These are phyloP conservation scores for Knoxdaviesia capensis DNA, from an alignment of 2,329 filamentous ascomycete genomes.

Conservation along the genomic window DNA sequence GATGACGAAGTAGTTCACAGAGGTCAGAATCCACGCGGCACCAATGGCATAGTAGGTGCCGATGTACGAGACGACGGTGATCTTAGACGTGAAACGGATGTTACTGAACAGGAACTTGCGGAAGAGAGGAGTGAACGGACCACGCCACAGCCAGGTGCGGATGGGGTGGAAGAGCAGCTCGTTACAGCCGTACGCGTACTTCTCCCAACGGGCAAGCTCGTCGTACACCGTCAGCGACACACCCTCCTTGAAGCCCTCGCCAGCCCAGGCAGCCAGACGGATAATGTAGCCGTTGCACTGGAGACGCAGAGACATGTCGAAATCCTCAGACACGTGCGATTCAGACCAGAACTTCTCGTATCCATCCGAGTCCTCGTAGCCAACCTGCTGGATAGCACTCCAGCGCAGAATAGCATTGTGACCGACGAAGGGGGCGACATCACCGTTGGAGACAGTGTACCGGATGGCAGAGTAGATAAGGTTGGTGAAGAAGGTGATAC, in stretches of 20 bases:
- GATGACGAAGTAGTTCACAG: conserved; percentile 54
- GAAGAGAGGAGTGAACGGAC: conserved; percentile 66
- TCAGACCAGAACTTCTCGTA: conserved; percentile 72
- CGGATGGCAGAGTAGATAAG: conserved; percentile 60
- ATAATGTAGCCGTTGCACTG: conserved; percentile 55
- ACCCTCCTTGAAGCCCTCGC: conserved; percentile 64
- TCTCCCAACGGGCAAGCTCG: conserved; percentile 70
- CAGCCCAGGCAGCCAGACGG: conserved; percentile 51
- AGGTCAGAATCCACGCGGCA: conserved; percentile 54
- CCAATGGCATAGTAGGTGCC: conserved; percentile 66
- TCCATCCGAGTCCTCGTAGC: conserved; percentile 47
- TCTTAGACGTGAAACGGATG: conserved; percentile 56
- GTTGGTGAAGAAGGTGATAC: conserved; percentile 53
- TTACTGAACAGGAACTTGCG: conserved; percentile 50
- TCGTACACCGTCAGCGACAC: conserved; percentile 73
- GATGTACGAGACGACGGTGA: conserved; percentile 59
- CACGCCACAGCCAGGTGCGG: conserved; percentile 48
- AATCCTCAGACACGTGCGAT: conserved; percentile 61
- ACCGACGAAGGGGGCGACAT: conserved; percentile 63
- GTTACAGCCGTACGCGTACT: conserved; percentile 71
- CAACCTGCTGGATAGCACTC: conserved; percentile 55
- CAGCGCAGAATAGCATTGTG: conserved; percentile 61
- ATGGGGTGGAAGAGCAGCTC: conserved; percentile 67
- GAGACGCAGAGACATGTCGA: conserved; percentile 62
- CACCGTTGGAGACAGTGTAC: conserved; percentile 58